Conservation (phyloP, 1,284 basidiomycete species). For the Naganishia sp. region DNA sequence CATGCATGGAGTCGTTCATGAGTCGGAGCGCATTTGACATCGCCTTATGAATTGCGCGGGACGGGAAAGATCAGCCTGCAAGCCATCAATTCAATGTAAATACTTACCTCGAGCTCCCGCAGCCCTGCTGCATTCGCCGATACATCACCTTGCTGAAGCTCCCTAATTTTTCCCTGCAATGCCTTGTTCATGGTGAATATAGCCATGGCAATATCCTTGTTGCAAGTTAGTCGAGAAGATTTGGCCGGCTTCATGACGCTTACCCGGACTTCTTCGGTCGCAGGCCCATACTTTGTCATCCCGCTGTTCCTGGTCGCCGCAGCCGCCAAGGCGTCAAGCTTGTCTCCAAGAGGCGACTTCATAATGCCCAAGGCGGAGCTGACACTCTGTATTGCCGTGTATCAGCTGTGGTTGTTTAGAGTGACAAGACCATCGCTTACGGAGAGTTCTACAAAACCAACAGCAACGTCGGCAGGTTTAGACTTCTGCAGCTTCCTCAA, state of each 20-base stretch:
- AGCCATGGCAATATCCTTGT: neutral
- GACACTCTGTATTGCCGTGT: no score
- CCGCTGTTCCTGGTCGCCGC: no score
- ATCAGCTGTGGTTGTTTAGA: neutral
- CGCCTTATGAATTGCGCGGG: neutral
- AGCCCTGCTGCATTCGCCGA: neutral
- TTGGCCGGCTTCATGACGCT: no score
- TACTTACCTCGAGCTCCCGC: neutral
- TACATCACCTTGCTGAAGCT: neutral
- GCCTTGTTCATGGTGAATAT: neutral
- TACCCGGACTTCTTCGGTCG: no score
- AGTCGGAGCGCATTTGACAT: neutral
- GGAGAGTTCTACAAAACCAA: no score
- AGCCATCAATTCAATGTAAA: neutral
- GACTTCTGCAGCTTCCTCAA: no score
- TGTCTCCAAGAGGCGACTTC: no score
- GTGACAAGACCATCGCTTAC: neutral
- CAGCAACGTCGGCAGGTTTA: no score
- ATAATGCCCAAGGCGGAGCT: no score
- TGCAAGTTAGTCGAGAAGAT: no score
- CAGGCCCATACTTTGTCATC: no score
- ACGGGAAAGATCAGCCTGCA: neutral
- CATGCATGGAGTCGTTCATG: neutral
- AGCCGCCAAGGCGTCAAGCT: no score
- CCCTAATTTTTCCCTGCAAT: neutral